phyloP scores from a whole-genome alignment of 2,329 filamentous ascomycete genomes.

The Tolypocladium paradoxum region DNA sequence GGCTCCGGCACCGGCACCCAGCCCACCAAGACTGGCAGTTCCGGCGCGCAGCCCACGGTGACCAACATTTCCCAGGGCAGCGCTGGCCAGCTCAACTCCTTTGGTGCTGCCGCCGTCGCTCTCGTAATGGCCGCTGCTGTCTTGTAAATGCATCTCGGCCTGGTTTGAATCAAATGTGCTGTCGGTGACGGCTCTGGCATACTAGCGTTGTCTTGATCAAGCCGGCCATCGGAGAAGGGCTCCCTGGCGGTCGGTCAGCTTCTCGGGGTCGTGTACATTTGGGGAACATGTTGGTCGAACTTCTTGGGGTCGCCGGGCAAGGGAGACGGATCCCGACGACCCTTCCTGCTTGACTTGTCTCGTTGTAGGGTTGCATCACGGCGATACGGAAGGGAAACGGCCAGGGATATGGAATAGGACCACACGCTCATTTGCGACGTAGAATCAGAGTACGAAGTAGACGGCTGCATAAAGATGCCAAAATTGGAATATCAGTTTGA shows the following conservation, averaged over 20 bases:
- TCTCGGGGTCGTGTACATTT: not conserved
- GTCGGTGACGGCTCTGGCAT: not conserved
- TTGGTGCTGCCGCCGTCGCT: constrained; percentile 20
- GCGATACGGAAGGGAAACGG: not conserved
- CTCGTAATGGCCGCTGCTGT: constrained; percentile 17
- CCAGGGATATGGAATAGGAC: not conserved
- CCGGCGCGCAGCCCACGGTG: not conserved
- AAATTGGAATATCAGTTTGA: not conserved
- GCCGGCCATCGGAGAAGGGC: not conserved
- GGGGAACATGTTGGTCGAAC: not conserved
- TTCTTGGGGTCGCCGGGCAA: not conserved
- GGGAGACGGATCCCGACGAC: not conserved
- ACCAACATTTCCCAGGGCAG: constrained; percentile 3
- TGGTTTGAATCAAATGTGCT: not conserved
- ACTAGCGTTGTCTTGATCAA: not conserved
- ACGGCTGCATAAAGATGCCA: not conserved
- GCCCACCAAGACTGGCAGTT: not conserved
- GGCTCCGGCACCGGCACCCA: not conserved
- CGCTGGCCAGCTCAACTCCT: constrained; percentile 16
- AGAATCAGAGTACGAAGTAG: no score
- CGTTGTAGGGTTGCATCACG: not conserved
- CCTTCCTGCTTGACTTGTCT: not conserved
- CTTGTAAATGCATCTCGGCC: constrained; percentile 11
- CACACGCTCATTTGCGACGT: not conserved
- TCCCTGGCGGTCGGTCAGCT: not conserved